Conservation (phyloP, 2,329 filamentous ascomycete genomes). For the Helotiales sp. region DNA sequence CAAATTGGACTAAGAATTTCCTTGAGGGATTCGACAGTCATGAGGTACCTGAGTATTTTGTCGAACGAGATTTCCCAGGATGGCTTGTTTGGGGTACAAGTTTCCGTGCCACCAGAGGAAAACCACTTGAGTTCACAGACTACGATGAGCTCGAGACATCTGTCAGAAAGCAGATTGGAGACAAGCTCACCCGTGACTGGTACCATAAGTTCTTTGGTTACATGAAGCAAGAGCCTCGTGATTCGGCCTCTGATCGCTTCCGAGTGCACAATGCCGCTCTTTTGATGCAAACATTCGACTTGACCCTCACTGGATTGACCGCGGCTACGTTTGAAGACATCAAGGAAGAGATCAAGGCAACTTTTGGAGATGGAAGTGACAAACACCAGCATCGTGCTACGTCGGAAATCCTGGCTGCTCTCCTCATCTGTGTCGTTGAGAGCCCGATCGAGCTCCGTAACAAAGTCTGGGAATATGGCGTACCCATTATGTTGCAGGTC, state of each 20-base stretch:
- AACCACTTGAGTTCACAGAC: constrained; percentile 64
- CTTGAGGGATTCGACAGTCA: constrained; percentile 78
- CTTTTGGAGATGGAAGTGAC: constrained; percentile 92
- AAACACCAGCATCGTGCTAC: constrained; percentile 98
- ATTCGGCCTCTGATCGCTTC: constrained; percentile 81
- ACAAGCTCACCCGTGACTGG: constrained; percentile 82
- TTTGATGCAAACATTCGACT: constrained; percentile 86
- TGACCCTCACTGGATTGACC: constrained; percentile 82
- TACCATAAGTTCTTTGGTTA: constrained; percentile 87
- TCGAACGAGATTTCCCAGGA: constrained; percentile 90
- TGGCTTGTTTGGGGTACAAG: constrained; percentile 96
- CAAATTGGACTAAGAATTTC: constrained; percentile 78
- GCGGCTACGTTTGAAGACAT: constrained; percentile 84
- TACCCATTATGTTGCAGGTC: constrained; percentile 83
- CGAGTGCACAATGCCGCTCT: constrained; percentile 86
- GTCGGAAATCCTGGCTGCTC: constrained; percentile 86
- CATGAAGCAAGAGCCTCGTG: constrained; percentile 93
- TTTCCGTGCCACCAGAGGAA: constrained; percentile 79
- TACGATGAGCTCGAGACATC: constrained; percentile 83
- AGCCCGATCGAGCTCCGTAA: constrained; percentile 75
- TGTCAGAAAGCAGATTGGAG: constrained; percentile 79
- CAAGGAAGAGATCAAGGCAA: constrained; percentile 74
- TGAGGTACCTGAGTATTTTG: constrained; percentile 78
- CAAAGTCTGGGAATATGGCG: constrained; percentile 85
- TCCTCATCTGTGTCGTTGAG: constrained; percentile 82